These are phyloP conservation scores for Myriangium duriaei DNA, from an alignment of 2,329 filamentous ascomycete genomes.

Conservation along the genomic window DNA sequence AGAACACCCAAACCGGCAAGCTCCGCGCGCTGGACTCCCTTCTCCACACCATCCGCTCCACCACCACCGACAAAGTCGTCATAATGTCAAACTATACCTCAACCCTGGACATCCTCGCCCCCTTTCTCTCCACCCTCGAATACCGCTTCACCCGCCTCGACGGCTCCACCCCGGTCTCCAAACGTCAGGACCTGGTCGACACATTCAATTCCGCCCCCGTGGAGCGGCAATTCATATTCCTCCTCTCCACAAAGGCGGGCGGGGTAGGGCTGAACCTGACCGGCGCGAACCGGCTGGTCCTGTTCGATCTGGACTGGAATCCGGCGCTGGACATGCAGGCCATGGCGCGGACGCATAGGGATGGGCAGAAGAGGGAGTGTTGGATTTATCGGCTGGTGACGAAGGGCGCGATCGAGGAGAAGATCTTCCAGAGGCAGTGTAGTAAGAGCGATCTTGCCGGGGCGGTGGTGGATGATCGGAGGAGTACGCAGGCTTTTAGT, in stretches of 20 bases:
- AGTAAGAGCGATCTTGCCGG: constrained; percentile 59
- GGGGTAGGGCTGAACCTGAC: constrained; percentile 59
- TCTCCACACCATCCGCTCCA: constrained; percentile 46
- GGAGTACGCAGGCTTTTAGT: constrained; percentile 48
- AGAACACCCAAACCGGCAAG: constrained; percentile 50
- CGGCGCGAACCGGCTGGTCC: constrained; percentile 55
- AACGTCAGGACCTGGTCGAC: constrained; percentile 56
- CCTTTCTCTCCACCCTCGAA: constrained; percentile 46
- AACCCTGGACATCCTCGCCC: constrained; percentile 54
- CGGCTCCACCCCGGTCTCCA: constrained; percentile 50
- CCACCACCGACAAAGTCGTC: constrained; percentile 57
- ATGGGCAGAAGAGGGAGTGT: constrained; percentile 56
- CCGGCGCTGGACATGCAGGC: constrained; percentile 61
- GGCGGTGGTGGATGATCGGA: constrained; percentile 57
- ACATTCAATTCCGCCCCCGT: constrained; percentile 52
- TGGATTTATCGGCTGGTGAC: constrained; percentile 63
- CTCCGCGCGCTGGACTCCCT: constrained; percentile 54
- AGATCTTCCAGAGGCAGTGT: constrained; percentile 62
- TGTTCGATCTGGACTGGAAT: constrained; percentile 69
- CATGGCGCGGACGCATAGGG: constrained; percentile 62
- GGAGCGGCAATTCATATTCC: constrained; percentile 51
- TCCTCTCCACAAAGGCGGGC: constrained; percentile 61
- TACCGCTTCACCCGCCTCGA: constrained; percentile 57
- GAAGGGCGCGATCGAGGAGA: constrained; percentile 50
- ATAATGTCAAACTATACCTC: constrained; percentile 67